Base-by-base conservation (phyloP, 176 grass and related monocot genomes). In the Puccinellia tenuiflora region DNA sequence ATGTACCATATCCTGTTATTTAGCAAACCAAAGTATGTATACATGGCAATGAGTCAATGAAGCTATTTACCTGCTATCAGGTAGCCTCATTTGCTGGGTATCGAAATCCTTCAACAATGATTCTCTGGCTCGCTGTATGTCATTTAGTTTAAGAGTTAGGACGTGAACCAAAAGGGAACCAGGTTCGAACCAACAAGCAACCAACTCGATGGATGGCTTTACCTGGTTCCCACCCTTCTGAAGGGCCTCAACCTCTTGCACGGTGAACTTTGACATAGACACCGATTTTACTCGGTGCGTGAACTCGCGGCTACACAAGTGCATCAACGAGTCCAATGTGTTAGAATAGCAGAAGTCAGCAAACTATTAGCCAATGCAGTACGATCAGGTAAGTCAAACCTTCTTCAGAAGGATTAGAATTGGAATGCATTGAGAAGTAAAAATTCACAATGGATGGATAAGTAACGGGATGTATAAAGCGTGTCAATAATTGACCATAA, bases 141-240 rank as follows among this genome's bases (percentile, higher is more conserved):
- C 22, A 76, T 68, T 79, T 37, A 70, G 14, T 42, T 65, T 38
- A 72, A 75, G 60, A 67, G 78, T 89, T 37, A 83, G 22, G 59
- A 40, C 21, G 76, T n/a, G 25, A 62, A 62, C 29, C 13, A 77
- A 76, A 79, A 38, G 34, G 47, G 54, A 51, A 65, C 35, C 56
- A 50, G 82, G 20, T 24, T 7, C 24, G 24, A 77, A 76, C 20
- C 70, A 68, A 73, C 15, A 66, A 53, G 7, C 45, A 64, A 45
- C 12, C 12, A 77, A n/a, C 20, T 68, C 10, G n/a, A 20, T 8
- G 20, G 62, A 78, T 75, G n/a, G 1, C 4, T 70, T 85, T 55
- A 97, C 95, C 86, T 98, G 92, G 82, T 98, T 98, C 46, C 92
- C 96, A 79, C 90, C 90, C n/a, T 56, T 93, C 78, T 98, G 92